These are phyloP conservation scores for Apophysomyces sp. DNA, from an alignment of 371 early-diverging fungal species.

Conservation along the genomic window DNA sequence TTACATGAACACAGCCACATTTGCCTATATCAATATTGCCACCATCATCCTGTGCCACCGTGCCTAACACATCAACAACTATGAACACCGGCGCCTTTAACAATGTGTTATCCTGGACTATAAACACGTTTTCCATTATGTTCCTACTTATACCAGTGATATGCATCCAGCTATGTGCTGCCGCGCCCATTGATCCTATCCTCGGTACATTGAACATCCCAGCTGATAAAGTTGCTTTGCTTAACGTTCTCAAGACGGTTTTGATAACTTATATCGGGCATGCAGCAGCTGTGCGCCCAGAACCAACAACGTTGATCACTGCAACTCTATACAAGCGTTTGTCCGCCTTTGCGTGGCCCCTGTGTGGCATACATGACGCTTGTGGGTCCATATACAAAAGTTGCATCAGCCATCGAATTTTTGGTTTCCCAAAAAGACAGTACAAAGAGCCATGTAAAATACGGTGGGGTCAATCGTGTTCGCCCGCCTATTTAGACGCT, in stretches of 20 bases:
- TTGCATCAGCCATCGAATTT: background rate
- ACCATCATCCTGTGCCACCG: too few relatives aligned
- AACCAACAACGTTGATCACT: background rate
- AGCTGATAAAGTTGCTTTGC: background rate
- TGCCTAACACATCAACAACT: background rate
- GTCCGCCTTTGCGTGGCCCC: background rate
- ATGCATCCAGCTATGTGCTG: background rate
- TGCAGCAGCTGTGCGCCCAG: background rate
- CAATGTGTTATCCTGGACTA: background rate
- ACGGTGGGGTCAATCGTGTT: background rate
- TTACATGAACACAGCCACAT: too few relatives aligned
- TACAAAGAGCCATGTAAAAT: background rate
- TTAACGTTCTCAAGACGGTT: background rate
- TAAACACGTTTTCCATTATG: background rate
- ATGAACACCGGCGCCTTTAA: background rate
- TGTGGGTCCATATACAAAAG: background rate
- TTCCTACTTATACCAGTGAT: background rate
- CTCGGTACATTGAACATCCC: background rate
- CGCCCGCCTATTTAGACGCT: background rate
- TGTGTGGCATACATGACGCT: background rate
- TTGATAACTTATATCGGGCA: background rate
- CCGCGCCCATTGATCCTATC: background rate
- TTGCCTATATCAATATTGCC: too few relatives aligned
- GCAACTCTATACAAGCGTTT: background rate
- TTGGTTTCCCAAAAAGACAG: background rate